Evolutionary conservation across 768 basidiomycete genomes (phyloP).

Genomic region (Psilocybe tampanensis): DNA sequence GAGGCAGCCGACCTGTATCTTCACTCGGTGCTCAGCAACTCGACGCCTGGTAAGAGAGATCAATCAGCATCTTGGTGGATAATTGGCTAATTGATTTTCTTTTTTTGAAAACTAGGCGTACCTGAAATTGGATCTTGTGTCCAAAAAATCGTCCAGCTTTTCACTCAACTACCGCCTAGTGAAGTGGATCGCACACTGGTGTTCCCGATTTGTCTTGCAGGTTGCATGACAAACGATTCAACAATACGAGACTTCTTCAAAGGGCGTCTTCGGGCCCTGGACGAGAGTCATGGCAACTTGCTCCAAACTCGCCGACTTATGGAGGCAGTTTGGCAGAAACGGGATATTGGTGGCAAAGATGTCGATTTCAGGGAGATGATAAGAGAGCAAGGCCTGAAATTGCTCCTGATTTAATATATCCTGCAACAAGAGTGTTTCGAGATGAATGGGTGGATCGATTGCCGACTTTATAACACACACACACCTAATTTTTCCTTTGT

Average conservation of each 20-base stretch:
- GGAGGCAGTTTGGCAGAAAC: slow-evolving; percentile 71
- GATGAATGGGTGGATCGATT: slow-evolving; percentile 6
- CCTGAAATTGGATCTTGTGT: slow-evolving; percentile 68
- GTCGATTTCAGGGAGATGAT: slow-evolving; percentile 67
- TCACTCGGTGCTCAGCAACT: slow-evolving; percentile 69
- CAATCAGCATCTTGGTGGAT: neutral
- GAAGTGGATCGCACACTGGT: slow-evolving; percentile 67
- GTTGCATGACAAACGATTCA: slow-evolving; percentile 71
- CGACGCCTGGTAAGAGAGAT: slow-evolving; percentile 60
- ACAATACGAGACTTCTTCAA: slow-evolving; percentile 60
- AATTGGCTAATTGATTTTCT: neutral
- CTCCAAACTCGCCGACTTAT: slow-evolving; percentile 60
- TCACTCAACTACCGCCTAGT: slow-evolving; percentile 58
- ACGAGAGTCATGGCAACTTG: slow-evolving; percentile 62
- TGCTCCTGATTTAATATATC: slow-evolving; percentile 50
- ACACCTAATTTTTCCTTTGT: slow-evolving; percentile 24
- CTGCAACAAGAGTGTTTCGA: slow-evolving; percentile 7
- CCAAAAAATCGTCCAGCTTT: slow-evolving; percentile 50
- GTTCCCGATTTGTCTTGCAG: slow-evolving; percentile 76
- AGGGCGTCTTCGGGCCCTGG: slow-evolving; percentile 52
- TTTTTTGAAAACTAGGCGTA: slow-evolving; percentile 49
- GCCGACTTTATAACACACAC: slow-evolving; percentile 16
- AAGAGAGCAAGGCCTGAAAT: slow-evolving; percentile 47
- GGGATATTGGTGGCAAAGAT: slow-evolving; percentile 53
- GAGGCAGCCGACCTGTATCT: slow-evolving; percentile 70